Evolutionary conservation across 495 filamentous ascomycete species (phyloP).

Genomic region (Rostrohypoxylon terebratum): DNA sequence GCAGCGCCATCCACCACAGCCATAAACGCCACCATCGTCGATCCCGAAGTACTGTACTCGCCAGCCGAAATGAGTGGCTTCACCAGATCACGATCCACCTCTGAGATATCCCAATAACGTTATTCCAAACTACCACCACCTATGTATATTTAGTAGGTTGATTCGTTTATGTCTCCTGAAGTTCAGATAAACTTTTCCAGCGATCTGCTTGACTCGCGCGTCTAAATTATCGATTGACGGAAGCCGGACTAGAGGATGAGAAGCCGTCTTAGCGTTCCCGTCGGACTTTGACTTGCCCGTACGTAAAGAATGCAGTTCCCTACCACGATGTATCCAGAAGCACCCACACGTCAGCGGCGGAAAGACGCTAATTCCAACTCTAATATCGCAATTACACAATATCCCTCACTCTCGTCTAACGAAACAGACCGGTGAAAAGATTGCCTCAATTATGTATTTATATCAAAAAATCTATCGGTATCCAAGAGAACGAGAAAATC

Average conservation of each 20-base stretch:
- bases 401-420: neutral
- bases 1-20: constrained; percentile 33
- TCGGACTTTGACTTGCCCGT: neutral
- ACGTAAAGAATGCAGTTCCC: neutral
- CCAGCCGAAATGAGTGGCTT: neutral
- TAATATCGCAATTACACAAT: neutral
- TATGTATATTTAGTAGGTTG: neutral
- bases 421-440: neutral
- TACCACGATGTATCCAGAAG: neutral
- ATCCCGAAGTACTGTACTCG: neutral
- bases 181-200: neutral
- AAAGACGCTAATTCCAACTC: neutral
- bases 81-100: neutral
- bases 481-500: constrained; percentile 3
- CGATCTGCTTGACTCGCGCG: neutral
- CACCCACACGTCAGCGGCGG: neutral
- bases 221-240: neutral
- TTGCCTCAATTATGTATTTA: neutral
- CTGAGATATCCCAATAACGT: neutral
- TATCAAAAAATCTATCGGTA: neutral
- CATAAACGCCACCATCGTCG: constrained; percentile 39
- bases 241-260: neutral
- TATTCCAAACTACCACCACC: neutral
- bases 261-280: neutral
- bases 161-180: neutral